A percentile compares a stretch with the other conserved stretches of the same genome.
These are phyloP conservation scores for Fraxinus quadrangulata DNA, from an alignment of 257 asterid species.

Conservation along the genomic window DNA sequence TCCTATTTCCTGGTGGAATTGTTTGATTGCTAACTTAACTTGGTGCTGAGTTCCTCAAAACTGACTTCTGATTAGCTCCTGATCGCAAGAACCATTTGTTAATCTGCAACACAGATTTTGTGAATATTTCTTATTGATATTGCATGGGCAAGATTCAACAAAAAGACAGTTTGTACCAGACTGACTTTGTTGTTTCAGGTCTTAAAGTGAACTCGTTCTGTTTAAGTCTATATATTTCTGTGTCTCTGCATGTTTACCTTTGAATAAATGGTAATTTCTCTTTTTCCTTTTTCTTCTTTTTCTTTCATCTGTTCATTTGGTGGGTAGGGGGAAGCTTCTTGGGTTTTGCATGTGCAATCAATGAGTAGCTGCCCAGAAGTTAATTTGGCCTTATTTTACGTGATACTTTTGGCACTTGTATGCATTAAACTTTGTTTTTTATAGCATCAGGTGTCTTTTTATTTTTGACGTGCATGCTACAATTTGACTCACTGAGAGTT, in stretches of 20 bases:
- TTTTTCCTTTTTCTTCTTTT: neutral
- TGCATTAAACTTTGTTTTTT: neutral
- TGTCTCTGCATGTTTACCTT: neutral
- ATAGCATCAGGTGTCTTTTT: neutral
- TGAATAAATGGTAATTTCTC: neutral
- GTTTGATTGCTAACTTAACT: neutral
- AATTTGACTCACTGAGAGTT: conserved; percentile 8
- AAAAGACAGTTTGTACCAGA: neutral
- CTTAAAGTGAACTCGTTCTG: neutral
- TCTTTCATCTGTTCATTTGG: neutral
- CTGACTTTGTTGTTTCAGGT: neutral
- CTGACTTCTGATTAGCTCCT: neutral
- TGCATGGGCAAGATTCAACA: neutral
- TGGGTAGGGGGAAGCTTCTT: neutral
- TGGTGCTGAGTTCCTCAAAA: neutral
- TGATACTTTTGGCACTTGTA: neutral
- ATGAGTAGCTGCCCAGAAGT: neutral
- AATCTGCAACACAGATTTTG: neutral
- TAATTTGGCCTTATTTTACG: neutral
- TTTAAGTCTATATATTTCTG: neutral
- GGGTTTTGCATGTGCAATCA: neutral
- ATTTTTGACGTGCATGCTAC: neutral
- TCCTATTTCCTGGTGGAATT: neutral
- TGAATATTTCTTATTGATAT: neutral
- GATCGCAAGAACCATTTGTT: neutral